Evolutionary conservation across 2,329 filamentous ascomycete genomes (phyloP).

Genomic region (Ophiosphaerella narmari): DNA sequence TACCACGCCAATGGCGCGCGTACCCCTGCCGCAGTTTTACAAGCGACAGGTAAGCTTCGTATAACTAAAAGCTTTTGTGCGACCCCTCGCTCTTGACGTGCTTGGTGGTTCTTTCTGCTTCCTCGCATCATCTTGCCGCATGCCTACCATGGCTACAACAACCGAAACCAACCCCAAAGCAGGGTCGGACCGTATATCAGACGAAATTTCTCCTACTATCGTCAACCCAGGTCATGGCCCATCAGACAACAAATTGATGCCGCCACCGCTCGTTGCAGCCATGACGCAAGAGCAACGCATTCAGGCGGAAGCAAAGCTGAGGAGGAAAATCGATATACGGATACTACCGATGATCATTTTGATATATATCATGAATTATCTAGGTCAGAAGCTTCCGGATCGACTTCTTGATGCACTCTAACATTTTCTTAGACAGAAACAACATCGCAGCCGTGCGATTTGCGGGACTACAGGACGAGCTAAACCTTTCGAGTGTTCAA

Average conservation of each 20-base stretch:
- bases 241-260: constrained; percentile 28
- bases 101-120: constrained; percentile 7
- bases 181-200: constrained; percentile 26
- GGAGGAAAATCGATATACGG: constrained; percentile 72
- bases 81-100: neutral
- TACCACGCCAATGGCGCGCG: constrained; percentile 11
- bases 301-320: constrained; percentile 61
- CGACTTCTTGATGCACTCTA: constrained; percentile 67
- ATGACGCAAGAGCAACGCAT: constrained; percentile 59
- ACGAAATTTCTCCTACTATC: constrained; percentile 20
- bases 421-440: constrained; percentile 69
- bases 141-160: constrained; percentile 21
- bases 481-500: constrained; percentile 60
- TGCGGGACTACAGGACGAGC: constrained; percentile 64
- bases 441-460: constrained; percentile 71
- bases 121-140: neutral
- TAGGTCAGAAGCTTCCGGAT: neutral
- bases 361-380: constrained; percentile 75
- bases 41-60: constrained; percentile 14
- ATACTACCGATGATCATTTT: constrained; percentile 71
- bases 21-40: constrained; percentile 2
- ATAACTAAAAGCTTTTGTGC: constrained; percentile 21
- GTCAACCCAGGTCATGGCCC: constrained; percentile 19
- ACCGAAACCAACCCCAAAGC: constrained; percentile 25
- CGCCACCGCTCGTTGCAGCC: constrained; percentile 43